phyloP scores from a whole-genome alignment of 2,329 filamentous ascomycete genomes.

The Neofusicoccum umdonicola region DNA sequence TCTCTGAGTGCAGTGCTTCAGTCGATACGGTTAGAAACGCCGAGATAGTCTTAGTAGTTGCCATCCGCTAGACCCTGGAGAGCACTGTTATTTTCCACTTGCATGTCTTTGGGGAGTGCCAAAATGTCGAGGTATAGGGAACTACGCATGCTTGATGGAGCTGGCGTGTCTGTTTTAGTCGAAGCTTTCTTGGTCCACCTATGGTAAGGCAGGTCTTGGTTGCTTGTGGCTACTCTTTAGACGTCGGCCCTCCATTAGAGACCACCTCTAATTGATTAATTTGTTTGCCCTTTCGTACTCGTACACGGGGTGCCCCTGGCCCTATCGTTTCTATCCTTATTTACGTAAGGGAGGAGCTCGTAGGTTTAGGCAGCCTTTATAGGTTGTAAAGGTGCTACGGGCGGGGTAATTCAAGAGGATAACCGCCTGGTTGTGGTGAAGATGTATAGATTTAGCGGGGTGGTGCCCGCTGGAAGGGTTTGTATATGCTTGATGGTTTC shows the following conservation, averaged over 20 bases:
- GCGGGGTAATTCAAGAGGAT: too few species aligned
- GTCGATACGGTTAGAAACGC: background rate
- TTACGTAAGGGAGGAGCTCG: too few species aligned
- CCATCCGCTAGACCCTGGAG: background rate
- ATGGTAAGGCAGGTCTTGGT: conserved; percentile 22
- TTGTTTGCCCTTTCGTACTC: too few species aligned
- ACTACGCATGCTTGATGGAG: conserved; percentile 26
- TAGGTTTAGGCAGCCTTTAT: too few species aligned
- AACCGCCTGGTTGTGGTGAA: too few species aligned
- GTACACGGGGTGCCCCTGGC: too few species aligned
- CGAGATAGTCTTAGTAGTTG: background rate
- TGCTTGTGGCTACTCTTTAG: conserved; percentile 20
- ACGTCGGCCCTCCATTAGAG: conserved; percentile 23
- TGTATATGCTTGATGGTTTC: too few species aligned
- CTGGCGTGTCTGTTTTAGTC: conserved; percentile 24
- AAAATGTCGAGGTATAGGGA: conserved; percentile 26
- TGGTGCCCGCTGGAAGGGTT: too few species aligned
- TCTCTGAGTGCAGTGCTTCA: background rate
- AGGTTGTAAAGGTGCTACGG: too few species aligned
- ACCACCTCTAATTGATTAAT: too few species aligned
- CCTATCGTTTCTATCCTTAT: too few species aligned
- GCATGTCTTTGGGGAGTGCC: conserved; percentile 24
- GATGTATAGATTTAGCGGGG: too few species aligned
- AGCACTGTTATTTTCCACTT: background rate
- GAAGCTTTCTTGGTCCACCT: conserved; percentile 22